These are phyloP conservation scores for Fusarium keratoplasticum DNA, from an alignment of 2,329 filamentous ascomycete genomes.

Conservation along the genomic window DNA sequence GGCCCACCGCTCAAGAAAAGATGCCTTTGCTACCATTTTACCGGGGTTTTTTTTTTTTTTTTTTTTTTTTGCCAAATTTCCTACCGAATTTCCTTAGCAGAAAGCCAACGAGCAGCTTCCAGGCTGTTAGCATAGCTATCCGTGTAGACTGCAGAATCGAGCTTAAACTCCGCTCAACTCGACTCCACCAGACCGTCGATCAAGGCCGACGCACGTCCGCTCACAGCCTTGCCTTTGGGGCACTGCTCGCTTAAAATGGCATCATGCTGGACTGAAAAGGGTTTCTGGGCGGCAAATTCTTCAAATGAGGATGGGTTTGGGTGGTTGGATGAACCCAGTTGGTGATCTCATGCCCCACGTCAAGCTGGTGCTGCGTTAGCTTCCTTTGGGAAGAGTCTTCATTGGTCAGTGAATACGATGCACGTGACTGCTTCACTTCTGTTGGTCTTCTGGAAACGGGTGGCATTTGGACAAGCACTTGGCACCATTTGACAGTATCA, in stretches of 20 bases:
- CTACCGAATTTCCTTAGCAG: neutral
- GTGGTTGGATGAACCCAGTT: neutral
- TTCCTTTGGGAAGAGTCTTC: neutral
- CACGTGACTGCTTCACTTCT: neutral
- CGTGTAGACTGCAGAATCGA: neutral
- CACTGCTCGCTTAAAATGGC: neutral
- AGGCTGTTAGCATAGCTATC: neutral
- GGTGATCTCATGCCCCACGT: neutral
- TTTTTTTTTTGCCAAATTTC: neutral
- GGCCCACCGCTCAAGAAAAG: rapidly evolving
- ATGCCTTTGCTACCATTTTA: neutral
- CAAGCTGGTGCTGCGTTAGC: neutral
- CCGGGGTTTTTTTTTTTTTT: neutral
- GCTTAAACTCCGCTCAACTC: neutral
- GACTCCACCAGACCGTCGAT: neutral
- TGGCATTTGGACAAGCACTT: neutral
- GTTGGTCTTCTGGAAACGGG: neutral
- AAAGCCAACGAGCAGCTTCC: neutral
- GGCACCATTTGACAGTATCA: neutral
- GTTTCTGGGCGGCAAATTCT: neutral
- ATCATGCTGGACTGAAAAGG: neutral
- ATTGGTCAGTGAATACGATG: neutral
- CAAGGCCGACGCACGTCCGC: neutral
- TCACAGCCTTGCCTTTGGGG: neutral
- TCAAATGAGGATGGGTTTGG: neutral